Conservation (phyloP, 2,329 filamentous ascomycete species). For the Sporothrix phasma region DNA sequence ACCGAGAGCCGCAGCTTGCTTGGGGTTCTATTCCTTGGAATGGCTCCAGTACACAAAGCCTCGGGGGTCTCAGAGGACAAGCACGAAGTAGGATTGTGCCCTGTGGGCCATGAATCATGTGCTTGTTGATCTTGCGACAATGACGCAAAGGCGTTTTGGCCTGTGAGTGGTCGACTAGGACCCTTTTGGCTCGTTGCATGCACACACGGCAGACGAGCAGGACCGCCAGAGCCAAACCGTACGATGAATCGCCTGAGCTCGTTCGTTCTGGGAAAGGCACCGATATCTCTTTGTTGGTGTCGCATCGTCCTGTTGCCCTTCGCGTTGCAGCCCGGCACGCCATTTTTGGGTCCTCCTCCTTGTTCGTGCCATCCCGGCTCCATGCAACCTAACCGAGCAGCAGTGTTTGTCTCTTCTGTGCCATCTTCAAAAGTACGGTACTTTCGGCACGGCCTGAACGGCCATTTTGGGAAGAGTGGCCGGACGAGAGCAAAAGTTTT, state of each 20-base stretch:
- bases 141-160: background rate
- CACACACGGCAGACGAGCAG: too few relatives aligned
- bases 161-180: background rate
- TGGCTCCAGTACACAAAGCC: background rate
- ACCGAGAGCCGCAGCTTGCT: slow-evolving; percentile 2
- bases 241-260: slow-evolving; percentile 7
- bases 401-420: too few relatives aligned
- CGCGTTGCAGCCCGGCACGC: too few relatives aligned
- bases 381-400: too few relatives aligned
- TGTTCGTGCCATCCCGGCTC: background rate
- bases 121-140: background rate
- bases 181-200: too few relatives aligned
- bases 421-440: too few relatives aligned
- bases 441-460: background rate
- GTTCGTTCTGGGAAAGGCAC: background rate
- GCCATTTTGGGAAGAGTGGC: background rate
- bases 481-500: background rate
- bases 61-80: background rate
- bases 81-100: too few relatives aligned
- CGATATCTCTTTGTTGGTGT: background rate
- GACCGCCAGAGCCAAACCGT: too few relatives aligned
- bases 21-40: too few relatives aligned
- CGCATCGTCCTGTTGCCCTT: background rate
- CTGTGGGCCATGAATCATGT: slow-evolving; percentile 1
- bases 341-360: background rate